Conservation (phyloP, 2,329 filamentous ascomycete genomes). For the Alternaria metachromatica region DNA sequence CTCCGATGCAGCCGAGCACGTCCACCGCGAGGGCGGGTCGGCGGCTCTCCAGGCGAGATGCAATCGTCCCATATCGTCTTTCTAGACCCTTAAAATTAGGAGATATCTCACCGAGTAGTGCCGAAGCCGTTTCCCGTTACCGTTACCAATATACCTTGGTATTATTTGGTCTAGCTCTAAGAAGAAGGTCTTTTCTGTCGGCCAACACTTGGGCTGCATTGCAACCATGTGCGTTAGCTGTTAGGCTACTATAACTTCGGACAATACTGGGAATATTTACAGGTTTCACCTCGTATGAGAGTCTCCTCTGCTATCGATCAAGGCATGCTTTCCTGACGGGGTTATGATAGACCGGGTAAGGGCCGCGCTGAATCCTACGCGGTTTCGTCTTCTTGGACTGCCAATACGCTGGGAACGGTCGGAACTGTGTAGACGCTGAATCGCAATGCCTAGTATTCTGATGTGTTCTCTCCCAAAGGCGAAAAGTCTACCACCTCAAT, state of each 20-base stretch:
- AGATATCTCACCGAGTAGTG: neutral
- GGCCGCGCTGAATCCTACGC: neutral
- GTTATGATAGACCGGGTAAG: neutral
- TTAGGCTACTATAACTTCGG: neutral
- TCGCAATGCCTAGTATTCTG: neutral
- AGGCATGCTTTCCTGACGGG: neutral
- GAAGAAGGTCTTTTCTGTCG: neutral
- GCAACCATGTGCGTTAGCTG: neutral
- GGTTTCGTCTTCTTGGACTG: neutral
- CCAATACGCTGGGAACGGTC: neutral
- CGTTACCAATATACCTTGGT: neutral
- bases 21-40: conserved; percentile 1
- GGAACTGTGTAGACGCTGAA: neutral
- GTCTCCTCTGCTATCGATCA: neutral
- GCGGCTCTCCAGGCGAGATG: conserved; percentile 3
- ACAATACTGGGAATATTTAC: neutral
- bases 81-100: neutral
- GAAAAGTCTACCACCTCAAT: neutral
- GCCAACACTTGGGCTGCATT: neutral
- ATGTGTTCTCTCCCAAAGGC: neutral
- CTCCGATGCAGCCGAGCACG: neutral
- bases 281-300: neutral
- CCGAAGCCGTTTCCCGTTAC: neutral
- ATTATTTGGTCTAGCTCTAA: neutral
- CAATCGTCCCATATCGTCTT: neutral